phyloP scores from a whole-genome alignment of 2,329 filamentous ascomycete genomes.

The Thermomyces lanuginosus region DNA sequence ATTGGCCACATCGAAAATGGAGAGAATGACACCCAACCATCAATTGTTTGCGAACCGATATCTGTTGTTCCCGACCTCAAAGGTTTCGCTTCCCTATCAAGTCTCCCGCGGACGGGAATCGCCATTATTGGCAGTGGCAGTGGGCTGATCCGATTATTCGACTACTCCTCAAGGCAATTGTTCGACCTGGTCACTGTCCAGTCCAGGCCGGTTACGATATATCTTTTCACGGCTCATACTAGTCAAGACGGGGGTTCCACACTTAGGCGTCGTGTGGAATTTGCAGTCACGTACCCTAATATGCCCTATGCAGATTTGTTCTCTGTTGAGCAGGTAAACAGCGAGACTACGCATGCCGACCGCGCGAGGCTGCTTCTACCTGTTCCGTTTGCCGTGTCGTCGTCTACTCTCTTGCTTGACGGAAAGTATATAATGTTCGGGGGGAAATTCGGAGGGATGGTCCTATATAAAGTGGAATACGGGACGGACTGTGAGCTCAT shows the following conservation, averaged over 20 bases:
- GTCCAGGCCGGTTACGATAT: conserved; percentile 15
- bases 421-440: conserved; percentile 34
- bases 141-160: conserved; percentile 20
- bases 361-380: conserved; percentile 17
- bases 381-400: conserved; percentile 36
- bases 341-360: conserved; percentile 13
- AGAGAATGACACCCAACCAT: too few relatives aligned
- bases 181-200: conserved; percentile 12
- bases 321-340: conserved; percentile 8
- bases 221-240: conserved; percentile 11
- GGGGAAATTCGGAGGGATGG: conserved; percentile 39
- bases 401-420: conserved; percentile 24
- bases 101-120: conserved; percentile 14
- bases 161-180: conserved; percentile 16
- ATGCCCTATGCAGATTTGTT: conserved; percentile 16
- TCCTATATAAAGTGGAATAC: conserved; percentile 25
- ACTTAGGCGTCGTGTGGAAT: too few relatives aligned
- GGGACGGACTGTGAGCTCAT: conserved; percentile 10
- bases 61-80: conserved; percentile 14
- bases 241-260: too few relatives aligned
- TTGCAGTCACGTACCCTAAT: conserved; percentile 14
- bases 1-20: conserved; percentile 17
- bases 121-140: conserved; percentile 20
- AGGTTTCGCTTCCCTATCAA: conserved; percentile 16
- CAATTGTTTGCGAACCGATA: conserved; percentile 14